A percentile compares a stretch with the other conserved stretches of the same genome.
Evolutionary conservation across 2,329 filamentous ascomycete species (phyloP).

Genomic region (Claviceps sp.): DNA sequence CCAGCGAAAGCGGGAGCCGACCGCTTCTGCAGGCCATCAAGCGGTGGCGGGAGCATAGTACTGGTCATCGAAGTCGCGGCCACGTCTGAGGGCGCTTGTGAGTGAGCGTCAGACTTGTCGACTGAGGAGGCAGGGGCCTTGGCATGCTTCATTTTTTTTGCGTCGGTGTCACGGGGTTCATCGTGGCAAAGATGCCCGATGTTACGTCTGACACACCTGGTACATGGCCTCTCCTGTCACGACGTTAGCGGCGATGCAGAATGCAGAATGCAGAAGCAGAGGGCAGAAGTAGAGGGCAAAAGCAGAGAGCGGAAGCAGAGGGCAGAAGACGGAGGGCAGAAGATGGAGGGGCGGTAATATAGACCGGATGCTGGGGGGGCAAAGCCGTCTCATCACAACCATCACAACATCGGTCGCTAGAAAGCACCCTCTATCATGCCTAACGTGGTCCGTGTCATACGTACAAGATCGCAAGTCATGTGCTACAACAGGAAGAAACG

Average conservation of each 20-base stretch:
- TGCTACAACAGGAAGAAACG: constrained; percentile 39
- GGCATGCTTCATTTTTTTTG: constrained; percentile 63
- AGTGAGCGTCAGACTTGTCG: constrained; percentile 46
- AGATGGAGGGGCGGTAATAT: too few species aligned
- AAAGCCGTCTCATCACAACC: not conserved
- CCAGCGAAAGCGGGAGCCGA: constrained; percentile 26
- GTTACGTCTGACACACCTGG: constrained; percentile 93
- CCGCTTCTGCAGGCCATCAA: constrained; percentile 21
- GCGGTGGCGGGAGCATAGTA: constrained; percentile 41
- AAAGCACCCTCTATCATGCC: not conserved
- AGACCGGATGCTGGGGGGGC: not conserved
- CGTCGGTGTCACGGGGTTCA: constrained; percentile 73
- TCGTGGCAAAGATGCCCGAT: constrained; percentile 98
- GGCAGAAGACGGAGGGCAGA: not conserved
- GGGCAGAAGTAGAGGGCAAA: not conserved
- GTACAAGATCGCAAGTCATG: constrained; percentile 87
- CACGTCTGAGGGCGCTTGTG: constrained; percentile 28
- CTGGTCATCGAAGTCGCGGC: constrained; percentile 41
- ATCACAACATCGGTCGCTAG: not conserved
- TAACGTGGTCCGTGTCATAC: constrained; percentile 20
- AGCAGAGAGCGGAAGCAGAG: not conserved
- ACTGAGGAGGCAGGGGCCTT: constrained; percentile 30
- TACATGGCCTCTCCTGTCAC: constrained; percentile 80
- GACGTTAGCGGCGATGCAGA: constrained; percentile 14
- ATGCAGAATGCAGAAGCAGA: constrained; percentile 1